These are phyloP conservation scores for Phytophthora sp. DNA, from an alignment of 352 stramenopile genomes.

Conservation along the genomic window DNA sequence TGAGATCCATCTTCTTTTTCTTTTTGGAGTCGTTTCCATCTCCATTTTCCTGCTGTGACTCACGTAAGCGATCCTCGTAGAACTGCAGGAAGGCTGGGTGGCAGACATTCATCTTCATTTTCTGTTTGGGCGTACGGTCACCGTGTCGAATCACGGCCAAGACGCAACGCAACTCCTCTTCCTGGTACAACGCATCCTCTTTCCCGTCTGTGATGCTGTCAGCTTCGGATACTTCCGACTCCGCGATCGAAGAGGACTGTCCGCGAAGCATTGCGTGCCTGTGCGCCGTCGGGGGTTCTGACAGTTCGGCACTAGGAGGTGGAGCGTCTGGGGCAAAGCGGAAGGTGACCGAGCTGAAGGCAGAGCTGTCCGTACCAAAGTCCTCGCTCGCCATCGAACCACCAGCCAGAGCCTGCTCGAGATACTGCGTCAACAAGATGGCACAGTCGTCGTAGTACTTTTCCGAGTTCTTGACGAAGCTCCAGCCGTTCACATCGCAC, in stretches of 20 bases:
- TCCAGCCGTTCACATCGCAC: conserved; percentile 99
- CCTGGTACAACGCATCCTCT: conserved; percentile 45
- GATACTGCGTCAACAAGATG: conserved; percentile 90
- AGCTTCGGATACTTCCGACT: conserved; percentile 31
- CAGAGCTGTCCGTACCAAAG: conserved; percentile 56
- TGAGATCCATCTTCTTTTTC: conserved; percentile 83
- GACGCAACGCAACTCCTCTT: conserved; percentile 99
- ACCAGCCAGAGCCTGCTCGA: conserved; percentile 64
- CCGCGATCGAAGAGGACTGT: conserved; percentile 33
- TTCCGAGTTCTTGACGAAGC: conserved; percentile 99
- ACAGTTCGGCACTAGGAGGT: conserved; percentile 55
- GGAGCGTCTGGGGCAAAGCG: conserved; percentile 55
- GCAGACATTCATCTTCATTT: conserved; percentile 97
- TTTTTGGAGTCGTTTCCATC: conserved; percentile 34
- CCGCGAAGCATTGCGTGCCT: conserved; percentile 33
- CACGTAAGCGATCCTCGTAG: conserved; percentile 66
- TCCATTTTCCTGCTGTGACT: conserved; percentile 34
- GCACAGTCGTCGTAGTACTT: conserved; percentile 99
- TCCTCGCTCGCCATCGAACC: conserved; percentile 38
- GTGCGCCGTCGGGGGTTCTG: conserved; percentile 53
- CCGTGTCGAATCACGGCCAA: conserved; percentile 99
- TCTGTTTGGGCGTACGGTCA: conserved; percentile 99
- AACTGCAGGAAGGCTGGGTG: conserved; percentile 90
- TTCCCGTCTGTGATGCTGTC: conserved; percentile 34
- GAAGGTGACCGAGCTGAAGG: conserved; percentile 72